phyloP scores from a whole-genome alignment of 2,329 filamentous ascomycete genomes.

The Teratosphaeria gauchensis region DNA sequence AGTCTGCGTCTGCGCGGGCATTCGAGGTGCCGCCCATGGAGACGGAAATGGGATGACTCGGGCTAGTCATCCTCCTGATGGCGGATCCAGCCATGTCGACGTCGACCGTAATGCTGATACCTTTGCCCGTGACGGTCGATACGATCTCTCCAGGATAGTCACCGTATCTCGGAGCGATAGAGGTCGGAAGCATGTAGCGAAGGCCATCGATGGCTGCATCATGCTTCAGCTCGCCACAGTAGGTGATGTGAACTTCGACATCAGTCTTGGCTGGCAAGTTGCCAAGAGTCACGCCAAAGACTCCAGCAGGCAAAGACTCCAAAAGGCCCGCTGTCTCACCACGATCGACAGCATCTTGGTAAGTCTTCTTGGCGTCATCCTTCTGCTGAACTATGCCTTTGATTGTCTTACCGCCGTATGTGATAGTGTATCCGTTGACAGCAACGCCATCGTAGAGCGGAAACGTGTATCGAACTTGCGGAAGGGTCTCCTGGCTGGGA shows the following conservation, averaged over 20 bases:
- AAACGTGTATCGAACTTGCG: slow-evolving; percentile 56
- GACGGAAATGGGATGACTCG: slow-evolving; percentile 58
- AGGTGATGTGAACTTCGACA: slow-evolving; percentile 53
- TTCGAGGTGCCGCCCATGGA: slow-evolving; percentile 43
- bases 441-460: slow-evolving; percentile 64
- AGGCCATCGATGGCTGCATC: slow-evolving; percentile 59
- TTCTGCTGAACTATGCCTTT: slow-evolving; percentile 59
- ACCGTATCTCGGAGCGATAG: slow-evolving; percentile 59
- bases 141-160: slow-evolving; percentile 31
- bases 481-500: slow-evolving; percentile 37
- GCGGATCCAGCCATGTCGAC: slow-evolving; percentile 47
- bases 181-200: slow-evolving; percentile 58
- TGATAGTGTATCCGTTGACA: slow-evolving; percentile 58
- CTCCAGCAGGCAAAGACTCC: slow-evolving; percentile 53
- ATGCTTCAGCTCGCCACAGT: slow-evolving; percentile 62
- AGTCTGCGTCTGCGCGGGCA: slow-evolving; percentile 21
- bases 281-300: slow-evolving; percentile 59
- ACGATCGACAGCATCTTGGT: slow-evolving; percentile 46
- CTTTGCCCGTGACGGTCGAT: slow-evolving; percentile 18
- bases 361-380: slow-evolving; percentile 50
- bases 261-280: slow-evolving; percentile 52
- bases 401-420: slow-evolving; percentile 50
- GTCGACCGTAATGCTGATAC: slow-evolving; percentile 50
- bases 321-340: slow-evolving; percentile 57
- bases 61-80: slow-evolving; percentile 55